A percentile compares a stretch with the other conserved stretches of the same genome.
Evolutionary conservation across 345 rosid genomes (phyloP).

Genomic region (Citrus australasica): DNA sequence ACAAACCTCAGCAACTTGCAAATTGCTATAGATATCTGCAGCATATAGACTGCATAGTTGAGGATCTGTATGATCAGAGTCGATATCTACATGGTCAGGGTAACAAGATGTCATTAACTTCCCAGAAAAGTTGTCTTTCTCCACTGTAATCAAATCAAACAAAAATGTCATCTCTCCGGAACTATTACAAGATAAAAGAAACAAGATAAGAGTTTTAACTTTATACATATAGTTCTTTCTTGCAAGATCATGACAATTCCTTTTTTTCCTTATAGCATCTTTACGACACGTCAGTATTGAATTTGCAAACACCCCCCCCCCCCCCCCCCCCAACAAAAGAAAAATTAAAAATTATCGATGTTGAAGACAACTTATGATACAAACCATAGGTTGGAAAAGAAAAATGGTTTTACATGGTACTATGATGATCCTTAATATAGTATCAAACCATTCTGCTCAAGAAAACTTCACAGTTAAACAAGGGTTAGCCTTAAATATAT

Average conservation of each 20-base stretch:
- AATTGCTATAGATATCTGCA: constrained; percentile 57
- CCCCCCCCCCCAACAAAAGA: too few species aligned
- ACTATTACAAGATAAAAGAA: background rate
- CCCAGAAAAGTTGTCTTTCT: constrained; percentile 26
- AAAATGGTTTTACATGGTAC: too few species aligned
- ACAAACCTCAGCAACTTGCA: constrained; percentile 83
- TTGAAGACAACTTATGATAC: background rate
- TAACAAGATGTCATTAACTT: constrained; percentile 26
- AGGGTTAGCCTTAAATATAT: background rate
- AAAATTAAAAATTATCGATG: too few species aligned
- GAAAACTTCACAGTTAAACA: background rate
- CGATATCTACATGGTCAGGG: constrained; percentile 53
- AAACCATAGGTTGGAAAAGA: background rate
- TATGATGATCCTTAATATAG: too few species aligned
- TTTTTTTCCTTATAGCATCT: background rate
- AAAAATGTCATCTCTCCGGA: constrained; percentile 15
- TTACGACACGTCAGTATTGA: background rate
- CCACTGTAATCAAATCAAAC: constrained; percentile 34
- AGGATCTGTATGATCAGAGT: constrained; percentile 59
- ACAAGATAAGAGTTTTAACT: background rate
- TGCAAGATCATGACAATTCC: background rate
- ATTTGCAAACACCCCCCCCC: background rate
- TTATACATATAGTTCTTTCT: background rate
- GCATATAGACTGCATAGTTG: constrained; percentile 78
- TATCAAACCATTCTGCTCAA: too few species aligned